Conservation (phyloP, 2,329 filamentous ascomycete species). For the Verticillium isaacii region DNA sequence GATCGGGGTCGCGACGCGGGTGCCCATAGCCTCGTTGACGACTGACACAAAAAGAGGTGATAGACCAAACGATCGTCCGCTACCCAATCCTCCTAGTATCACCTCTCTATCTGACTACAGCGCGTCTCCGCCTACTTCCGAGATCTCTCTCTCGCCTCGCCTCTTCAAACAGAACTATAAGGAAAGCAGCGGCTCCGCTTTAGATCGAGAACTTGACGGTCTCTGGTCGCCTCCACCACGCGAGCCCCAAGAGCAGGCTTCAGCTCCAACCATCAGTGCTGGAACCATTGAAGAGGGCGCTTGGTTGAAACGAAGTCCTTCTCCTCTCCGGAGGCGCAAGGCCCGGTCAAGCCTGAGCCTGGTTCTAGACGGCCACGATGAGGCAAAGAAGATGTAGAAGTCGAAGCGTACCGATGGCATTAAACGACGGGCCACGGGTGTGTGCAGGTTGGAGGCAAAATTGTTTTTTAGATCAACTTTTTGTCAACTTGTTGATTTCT, state of each 20-base stretch:
- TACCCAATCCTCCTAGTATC: neutral
- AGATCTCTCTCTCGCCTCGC: neutral
- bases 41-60: neutral
- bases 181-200: neutral
- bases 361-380: neutral
- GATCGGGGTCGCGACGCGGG: slow-evolving; percentile 15
- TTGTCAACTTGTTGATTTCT: neutral
- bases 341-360: neutral
- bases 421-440: too few relatives aligned
- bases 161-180: neutral
- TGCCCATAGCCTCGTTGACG: slow-evolving; percentile 3
- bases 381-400: too few relatives aligned
- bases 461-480: too few relatives aligned
- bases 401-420: too few relatives aligned
- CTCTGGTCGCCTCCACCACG: neutral
- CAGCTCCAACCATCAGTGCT: neutral
- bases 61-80: neutral
- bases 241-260: neutral
- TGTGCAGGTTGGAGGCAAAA: too few relatives aligned
- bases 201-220: neutral
- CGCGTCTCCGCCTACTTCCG: neutral
- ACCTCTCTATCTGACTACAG: slow-evolving; percentile 17
- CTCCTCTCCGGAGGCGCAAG: slow-evolving; percentile 9
- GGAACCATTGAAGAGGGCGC: slow-evolving; percentile 11
- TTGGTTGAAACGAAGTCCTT: slow-evolving; percentile 15